These are phyloP conservation scores for Paramarasmius palmivorus DNA, from an alignment of 1,284 basidiomycete genomes.

Conservation along the genomic window DNA sequence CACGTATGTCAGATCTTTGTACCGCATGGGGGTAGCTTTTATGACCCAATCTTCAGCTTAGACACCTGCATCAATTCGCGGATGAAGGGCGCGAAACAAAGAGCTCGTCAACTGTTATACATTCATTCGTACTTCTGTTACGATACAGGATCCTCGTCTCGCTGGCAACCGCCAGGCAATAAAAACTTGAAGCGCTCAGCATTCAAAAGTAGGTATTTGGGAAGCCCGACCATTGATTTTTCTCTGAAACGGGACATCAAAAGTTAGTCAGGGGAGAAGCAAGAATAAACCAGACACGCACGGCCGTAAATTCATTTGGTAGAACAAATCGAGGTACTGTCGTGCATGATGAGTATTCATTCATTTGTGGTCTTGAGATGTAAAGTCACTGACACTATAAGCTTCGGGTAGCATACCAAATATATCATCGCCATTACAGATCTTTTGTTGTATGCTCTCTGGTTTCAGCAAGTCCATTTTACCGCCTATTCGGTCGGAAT, in stretches of 20 bases:
- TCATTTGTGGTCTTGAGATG: slow-evolving; percentile 5
- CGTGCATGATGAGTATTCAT: neutral
- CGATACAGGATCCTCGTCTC: slow-evolving; percentile 20
- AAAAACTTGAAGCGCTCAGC: slow-evolving; percentile 53
- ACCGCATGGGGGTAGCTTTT: too few relatives aligned
- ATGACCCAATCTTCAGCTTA: too few relatives aligned
- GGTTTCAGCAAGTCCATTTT: slow-evolving; percentile 51
- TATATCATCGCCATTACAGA: slow-evolving; percentile 64
- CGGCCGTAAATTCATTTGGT: slow-evolving; percentile 52
- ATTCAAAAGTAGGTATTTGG: slow-evolving; percentile 52
- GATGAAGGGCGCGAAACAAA: too few relatives aligned
- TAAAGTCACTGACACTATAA: slow-evolving; percentile 40
- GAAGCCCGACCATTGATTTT: slow-evolving; percentile 52
- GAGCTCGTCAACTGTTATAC: too few relatives aligned
- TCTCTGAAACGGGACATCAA: slow-evolving; percentile 24
- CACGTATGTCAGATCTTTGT: too few relatives aligned
- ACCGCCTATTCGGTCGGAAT: slow-evolving; percentile 65
- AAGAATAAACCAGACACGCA: slow-evolving; percentile 30
- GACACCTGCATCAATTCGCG: too few relatives aligned
- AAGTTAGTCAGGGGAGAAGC: neutral
- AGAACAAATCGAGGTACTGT: slow-evolving; percentile 52
- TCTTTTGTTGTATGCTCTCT: slow-evolving; percentile 54
- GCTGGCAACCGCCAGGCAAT: slow-evolving; percentile 57
- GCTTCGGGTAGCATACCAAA: slow-evolving; percentile 71
- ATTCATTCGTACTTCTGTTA: too few relatives aligned